Conservation (phyloP, 108 stramenopile genomes). For the Thalassiosira profunda region DNA sequence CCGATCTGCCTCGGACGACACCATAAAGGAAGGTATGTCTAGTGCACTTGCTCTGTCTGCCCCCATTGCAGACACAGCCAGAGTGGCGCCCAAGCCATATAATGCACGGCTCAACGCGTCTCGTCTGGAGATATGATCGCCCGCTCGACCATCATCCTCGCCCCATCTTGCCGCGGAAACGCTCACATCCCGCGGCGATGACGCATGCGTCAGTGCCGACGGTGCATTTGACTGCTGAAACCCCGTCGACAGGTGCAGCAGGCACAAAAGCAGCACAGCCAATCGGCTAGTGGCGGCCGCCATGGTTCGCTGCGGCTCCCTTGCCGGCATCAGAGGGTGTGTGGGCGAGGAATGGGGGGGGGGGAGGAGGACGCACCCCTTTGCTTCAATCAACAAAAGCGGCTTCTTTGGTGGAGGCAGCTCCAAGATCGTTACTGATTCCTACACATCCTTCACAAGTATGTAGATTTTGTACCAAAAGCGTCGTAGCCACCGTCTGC, state of each 20-base stretch:
- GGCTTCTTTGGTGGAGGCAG: no score
- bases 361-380: no score
- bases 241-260: neutral
- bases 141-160: no score
- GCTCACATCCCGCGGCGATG: neutral
- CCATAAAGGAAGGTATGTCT: constrained; percentile 2
- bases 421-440: no score
- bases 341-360: no score
- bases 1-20: constrained; percentile 11
- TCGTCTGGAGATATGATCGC: constrained; percentile 7
- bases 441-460: no score
- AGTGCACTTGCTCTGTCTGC: constrained; percentile 2
- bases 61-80: neutral
- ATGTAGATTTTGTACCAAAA: no score
- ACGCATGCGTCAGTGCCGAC: neutral
- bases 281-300: no score
- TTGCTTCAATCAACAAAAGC: no score
- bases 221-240: neutral
- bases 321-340: no score
- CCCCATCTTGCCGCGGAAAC: constrained; percentile 1
- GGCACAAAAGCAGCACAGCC: neutral
- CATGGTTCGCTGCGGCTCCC: no score
- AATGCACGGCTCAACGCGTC: constrained; percentile 8
- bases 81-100: constrained; percentile 3
- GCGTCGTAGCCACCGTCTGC: no score